Evolutionary conservation across 2,329 filamentous ascomycete genomes (phyloP), one percentile per base, ranked within the genome.

Genomic region (Phyllosticta citribraziliensis): DNA sequence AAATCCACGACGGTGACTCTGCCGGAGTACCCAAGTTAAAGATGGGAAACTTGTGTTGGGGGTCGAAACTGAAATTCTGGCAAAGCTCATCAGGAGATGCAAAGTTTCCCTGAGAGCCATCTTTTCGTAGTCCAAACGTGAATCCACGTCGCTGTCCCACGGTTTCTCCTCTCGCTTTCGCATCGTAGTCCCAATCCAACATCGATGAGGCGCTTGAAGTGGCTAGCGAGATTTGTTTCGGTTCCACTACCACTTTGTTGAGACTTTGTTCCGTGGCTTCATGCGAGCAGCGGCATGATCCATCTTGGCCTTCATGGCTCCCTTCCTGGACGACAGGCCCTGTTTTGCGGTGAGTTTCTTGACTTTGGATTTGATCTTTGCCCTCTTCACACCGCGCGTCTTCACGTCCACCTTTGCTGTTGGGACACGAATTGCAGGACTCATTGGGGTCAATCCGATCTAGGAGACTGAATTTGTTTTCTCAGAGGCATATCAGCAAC

Each of bases 291-390:
- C 11, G 14, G 51, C 35, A n/a, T 9, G 22, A n/a, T 20, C 53
- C 47, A 55, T 8, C 17, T 52, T 57, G 30, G 60, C 27, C 27
- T 57, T 62, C 14, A 25, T 25, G 14, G 55, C 22, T 57, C 55
- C 33, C 10, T n/a, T 50, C 22, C 20, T 57, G 17, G 60, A 62
- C 25, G 55, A 17, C 1, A 62, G 60, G 19, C 60, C 55, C 24
- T 55, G 60, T 14, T 55, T 55, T 2, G 55, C 24, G 1, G 14
- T 33, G 51, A 61, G 57, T 10, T 55, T 24, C 33, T 50, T 61
- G 20, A 57, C 0, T 9, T 35, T 40, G 20, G 24, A 22, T 35
- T 56, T 56, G 22, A 61, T 4, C 20, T 52, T 52, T 2, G 58
- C 58, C 19, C 20, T 33, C 14, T 30, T 24, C 3, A n/a, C 8